Evolutionary conservation across 2,329 filamentous ascomycete species (phyloP), one percentile per base, ranked within the genome.

Genomic region (Gaeumannomyces sp.): DNA sequence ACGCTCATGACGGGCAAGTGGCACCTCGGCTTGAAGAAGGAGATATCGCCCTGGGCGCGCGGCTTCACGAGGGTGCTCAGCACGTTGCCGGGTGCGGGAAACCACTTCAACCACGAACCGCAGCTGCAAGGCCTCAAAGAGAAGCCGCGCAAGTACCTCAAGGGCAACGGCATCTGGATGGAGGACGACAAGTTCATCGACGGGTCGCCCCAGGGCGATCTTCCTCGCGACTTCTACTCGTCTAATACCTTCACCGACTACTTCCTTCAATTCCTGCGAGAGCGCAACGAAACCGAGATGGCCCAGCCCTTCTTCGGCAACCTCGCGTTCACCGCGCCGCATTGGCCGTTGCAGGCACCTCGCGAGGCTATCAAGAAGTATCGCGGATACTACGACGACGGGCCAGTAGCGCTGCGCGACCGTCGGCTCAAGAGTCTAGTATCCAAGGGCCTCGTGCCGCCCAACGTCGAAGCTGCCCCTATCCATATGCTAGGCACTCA

Each of bases 1-100:
- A 88, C 85, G 1, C 68, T 86, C 7, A 85, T 88, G 80, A 76
- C 83, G 10, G 85, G 86, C 0, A 88, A 89, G 71, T 88, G 85
- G 85, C 85, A 88, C 73, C 74, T 88, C 25, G 86, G 86, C 0
- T 74, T 88, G 16, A 59, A 31, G 3, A 14, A 53, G 19, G 27
- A 53, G 10, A 58, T 50, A 7, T 62, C 85, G 80, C 86, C 86
- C 0, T 78, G 80, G 60, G 80, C 78, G 19, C 78, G 86, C 11
- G 86, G 86, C 0, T 89, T 89, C 68, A 81, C 85, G 66, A 79
- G 80, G 25, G 83, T 80, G 35, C 83, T 88, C 66, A 85, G 85
- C 2, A 82, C 86, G 70, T 75, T 89, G 4, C 86, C 86, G 0
- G 86, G 82, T 2, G 86, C 85, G 71, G 82, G 80, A 62, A 85